phyloP scores from a whole-genome alignment of 169 alveolate genomes.

The Plasmodium reichenowi region DNA sequence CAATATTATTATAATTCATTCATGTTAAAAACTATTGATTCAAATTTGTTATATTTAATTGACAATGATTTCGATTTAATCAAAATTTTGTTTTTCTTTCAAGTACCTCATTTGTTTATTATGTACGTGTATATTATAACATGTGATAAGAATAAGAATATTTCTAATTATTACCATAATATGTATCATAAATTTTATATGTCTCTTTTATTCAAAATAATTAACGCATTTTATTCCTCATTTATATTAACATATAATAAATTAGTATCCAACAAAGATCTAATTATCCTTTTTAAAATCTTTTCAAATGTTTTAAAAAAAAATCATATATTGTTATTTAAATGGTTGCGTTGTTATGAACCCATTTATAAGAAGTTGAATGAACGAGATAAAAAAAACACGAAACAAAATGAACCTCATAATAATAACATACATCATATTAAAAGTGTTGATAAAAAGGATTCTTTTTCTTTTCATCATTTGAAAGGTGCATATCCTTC shows the following conservation, averaged over 20 bases:
- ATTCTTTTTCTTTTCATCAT: too few species aligned
- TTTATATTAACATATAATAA: not conserved
- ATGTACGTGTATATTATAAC: conserved; percentile 2
- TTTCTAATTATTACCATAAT: not conserved
- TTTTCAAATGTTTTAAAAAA: not conserved
- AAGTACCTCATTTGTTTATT: conserved; percentile 7
- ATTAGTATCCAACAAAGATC: not conserved
- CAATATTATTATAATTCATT: not conserved
- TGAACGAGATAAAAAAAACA: too few species aligned
- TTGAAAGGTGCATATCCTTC: too few species aligned
- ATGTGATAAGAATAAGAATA: not conserved
- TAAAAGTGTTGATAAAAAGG: too few species aligned
- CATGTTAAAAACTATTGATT: conserved; percentile 3
- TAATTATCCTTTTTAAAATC: conserved; percentile 3
- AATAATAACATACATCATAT: too few species aligned
- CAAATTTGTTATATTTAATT: conserved; percentile 20
- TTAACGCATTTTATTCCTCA: not conserved
- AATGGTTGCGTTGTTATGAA: too few species aligned
- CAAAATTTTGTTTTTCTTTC: conserved; percentile 10
- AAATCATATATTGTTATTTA: not conserved
- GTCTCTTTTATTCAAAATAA: not conserved
- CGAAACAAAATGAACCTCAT: too few species aligned
- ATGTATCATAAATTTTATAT: not conserved
- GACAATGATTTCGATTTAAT: conserved; percentile 8
- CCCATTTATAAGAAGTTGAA: too few species aligned